A percentile compares a stretch with the other conserved stretches of the same genome.
phyloP scores from a whole-genome alignment of 495 filamentous ascomycete genomes.

The Penicillium malachiteum region DNA sequence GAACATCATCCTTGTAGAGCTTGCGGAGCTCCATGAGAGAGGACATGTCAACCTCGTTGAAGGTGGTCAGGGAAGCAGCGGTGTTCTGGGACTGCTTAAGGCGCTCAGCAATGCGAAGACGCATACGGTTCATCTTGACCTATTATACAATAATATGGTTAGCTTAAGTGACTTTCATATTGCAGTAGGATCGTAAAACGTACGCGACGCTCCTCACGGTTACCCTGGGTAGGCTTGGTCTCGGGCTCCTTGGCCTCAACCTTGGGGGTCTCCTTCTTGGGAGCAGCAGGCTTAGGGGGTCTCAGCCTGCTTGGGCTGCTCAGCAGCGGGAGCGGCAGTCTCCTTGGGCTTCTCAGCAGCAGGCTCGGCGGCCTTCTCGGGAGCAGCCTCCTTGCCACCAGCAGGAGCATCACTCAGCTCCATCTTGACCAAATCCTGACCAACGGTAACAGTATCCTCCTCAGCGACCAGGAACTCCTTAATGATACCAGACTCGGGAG shows the following conservation, averaged over 20 bases:
- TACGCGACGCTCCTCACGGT: conserved; percentile 86
- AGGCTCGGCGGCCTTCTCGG: conserved; percentile 39
- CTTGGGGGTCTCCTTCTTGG: conserved; percentile 35
- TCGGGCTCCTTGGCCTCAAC: conserved; percentile 28
- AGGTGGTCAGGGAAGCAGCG: conserved; percentile 93
- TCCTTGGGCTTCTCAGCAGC: conserved; percentile 40
- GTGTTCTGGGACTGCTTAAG: conserved; percentile 99
- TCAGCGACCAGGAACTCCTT: conserved; percentile 91
- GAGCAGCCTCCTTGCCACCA: conserved; percentile 45
- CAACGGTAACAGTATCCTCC: conserved; percentile 93
- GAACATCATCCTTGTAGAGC: conserved; percentile 89
- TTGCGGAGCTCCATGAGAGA: conserved; percentile 95
- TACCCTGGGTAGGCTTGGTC: conserved; percentile 53
- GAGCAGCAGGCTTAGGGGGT: conserved; percentile 37
- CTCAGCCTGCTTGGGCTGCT: conserved; percentile 46
- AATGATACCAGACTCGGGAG: conserved; percentile 85
- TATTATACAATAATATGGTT: conserved; percentile 23
- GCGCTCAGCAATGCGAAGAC: conserved; percentile 92
- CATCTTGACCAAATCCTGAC: conserved; percentile 83
- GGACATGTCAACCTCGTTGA: conserved; percentile 99
- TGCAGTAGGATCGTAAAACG: conserved; percentile 30
- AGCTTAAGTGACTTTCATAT: not conserved
- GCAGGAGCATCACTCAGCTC: conserved; percentile 74
- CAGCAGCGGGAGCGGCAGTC: conserved; percentile 30
- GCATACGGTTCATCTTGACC: conserved; percentile 99